phyloP scores from a whole-genome alignment of 495 filamentous ascomycete genomes.

The Melanomma pulvis-pyrius region DNA sequence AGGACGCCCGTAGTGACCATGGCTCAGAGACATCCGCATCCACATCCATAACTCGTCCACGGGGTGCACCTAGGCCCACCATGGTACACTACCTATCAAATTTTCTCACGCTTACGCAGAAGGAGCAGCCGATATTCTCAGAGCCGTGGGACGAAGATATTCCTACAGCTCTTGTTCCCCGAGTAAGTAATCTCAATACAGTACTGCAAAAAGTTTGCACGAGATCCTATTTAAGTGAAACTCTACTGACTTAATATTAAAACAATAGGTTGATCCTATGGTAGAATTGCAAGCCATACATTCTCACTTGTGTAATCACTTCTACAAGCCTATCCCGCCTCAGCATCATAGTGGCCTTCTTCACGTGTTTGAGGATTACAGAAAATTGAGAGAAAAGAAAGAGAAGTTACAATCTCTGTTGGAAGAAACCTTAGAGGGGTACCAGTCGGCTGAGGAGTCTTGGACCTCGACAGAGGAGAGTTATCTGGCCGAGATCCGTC shows the following conservation, averaged over 20 bases:
- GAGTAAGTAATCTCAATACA: not conserved
- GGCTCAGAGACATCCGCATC: conserved; percentile 16
- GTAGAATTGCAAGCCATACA: conserved; percentile 24
- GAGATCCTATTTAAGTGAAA: not conserved
- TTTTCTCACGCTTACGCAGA: conserved; percentile 24
- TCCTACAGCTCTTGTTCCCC: conserved; percentile 14
- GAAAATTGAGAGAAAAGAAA: conserved; percentile 36
- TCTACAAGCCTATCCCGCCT: conserved; percentile 32
- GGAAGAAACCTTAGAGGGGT: conserved; percentile 24
- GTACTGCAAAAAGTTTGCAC: not conserved
- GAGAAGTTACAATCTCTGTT: conserved; percentile 20
- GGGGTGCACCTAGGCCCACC: conserved; percentile 35
- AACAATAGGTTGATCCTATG: conserved; percentile 35
- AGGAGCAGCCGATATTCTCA: conserved; percentile 6
- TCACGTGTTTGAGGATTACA: conserved; percentile 43
- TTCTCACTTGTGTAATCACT: conserved; percentile 31
- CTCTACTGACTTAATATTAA: not conserved
- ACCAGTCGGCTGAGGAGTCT: conserved; percentile 24
- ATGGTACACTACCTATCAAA: conserved; percentile 37
- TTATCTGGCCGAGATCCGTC: conserved; percentile 42
- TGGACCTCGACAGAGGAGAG: conserved; percentile 35
- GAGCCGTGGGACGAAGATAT: conserved; percentile 30
- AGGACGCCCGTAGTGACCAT: conserved; percentile 30
- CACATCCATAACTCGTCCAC: conserved; percentile 29
- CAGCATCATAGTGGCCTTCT: conserved; percentile 40